Evolutionary conservation across 116 monocot genomes (phyloP).

Genomic region (Phalaenopsis hybrid): DNA sequence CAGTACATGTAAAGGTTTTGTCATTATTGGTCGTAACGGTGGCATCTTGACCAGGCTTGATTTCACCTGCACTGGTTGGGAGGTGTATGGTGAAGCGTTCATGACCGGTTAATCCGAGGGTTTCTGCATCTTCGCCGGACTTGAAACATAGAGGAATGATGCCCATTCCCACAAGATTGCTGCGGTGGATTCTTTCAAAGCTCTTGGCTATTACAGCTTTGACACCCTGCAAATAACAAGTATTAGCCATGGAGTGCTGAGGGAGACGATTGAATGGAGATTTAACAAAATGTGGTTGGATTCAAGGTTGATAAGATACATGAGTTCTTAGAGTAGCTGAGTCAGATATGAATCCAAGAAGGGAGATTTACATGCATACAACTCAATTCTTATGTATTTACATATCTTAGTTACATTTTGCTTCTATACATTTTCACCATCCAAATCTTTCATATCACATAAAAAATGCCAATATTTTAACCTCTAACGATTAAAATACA

Average conservation of each 20-base stretch:
- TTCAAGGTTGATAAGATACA: too few relatives aligned
- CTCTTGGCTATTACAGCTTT: conserved; percentile 82
- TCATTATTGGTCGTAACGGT: conserved; percentile 32
- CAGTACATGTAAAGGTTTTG: conserved; percentile 51
- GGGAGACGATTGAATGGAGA: too few relatives aligned
- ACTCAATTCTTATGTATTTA: too few relatives aligned
- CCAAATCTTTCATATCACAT: too few relatives aligned
- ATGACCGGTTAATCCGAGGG: conserved; percentile 55
- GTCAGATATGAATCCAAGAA: too few relatives aligned
- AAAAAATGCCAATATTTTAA: too few relatives aligned
- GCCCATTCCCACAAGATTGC: conserved; percentile 79
- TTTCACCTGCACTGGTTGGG: conserved; percentile 32
- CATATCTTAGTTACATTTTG: too few relatives aligned
- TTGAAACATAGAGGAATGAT: conserved; percentile 69
- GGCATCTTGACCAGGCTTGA: conserved; percentile 47
- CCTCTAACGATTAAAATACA: too few relatives aligned
- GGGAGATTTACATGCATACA: too few relatives aligned
- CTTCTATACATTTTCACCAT: too few relatives aligned
- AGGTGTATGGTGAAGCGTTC: conserved; percentile 55
- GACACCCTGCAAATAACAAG: conserved; percentile 38
- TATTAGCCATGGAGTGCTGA: neutral
- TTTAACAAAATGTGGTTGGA: too few relatives aligned
- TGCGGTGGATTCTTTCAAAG: conserved; percentile 73
- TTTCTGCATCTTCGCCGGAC: conserved; percentile 58
- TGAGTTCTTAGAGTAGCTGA: too few relatives aligned